phyloP scores from a whole-genome alignment of 1,284 basidiomycete species.

The Ceratobasidium sp. region DNA sequence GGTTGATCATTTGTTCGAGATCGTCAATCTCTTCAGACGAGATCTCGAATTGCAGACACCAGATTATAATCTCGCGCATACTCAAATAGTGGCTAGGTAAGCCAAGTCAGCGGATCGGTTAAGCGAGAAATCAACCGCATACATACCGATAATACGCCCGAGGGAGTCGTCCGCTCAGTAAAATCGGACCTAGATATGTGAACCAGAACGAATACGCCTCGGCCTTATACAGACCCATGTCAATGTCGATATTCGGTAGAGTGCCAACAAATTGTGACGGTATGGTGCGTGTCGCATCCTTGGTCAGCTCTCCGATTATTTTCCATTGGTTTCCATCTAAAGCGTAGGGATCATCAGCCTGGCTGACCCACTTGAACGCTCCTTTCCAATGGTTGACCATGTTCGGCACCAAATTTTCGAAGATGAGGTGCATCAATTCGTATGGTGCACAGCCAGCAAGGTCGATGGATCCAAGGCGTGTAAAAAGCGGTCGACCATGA shows the following conservation, averaged over 20 bases:
- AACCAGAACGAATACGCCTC: constrained; percentile 53
- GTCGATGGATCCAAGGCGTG: constrained; percentile 47
- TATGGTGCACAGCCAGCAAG: constrained; percentile 43
- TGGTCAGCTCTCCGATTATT: constrained; percentile 48
- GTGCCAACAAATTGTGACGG: constrained; percentile 48
- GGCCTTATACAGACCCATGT: constrained; percentile 47
- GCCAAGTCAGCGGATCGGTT: background rate
- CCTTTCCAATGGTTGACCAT: constrained; percentile 49
- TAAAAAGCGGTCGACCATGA: constrained; percentile 14
- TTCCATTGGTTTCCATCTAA: constrained; percentile 46
- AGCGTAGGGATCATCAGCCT: constrained; percentile 38
- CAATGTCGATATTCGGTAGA: constrained; percentile 47
- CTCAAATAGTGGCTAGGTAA: background rate
- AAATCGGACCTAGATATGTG: constrained; percentile 47
- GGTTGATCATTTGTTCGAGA: constrained; percentile 50
- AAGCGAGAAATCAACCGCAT: constrained; percentile 40
- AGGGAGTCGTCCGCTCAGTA: constrained; percentile 46
- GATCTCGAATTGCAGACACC: constrained; percentile 56
- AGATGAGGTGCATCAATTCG: constrained; percentile 51
- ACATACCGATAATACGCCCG: constrained; percentile 48
- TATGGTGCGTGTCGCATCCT: constrained; percentile 45
- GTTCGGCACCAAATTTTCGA: constrained; percentile 17
- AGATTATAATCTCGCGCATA: constrained; percentile 23
- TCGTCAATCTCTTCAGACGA: constrained; percentile 48
- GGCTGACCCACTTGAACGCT: constrained; percentile 48